These are phyloP conservation scores for Hypoxylon perforatum DNA, from an alignment of 495 filamentous ascomycete species.

Conservation along the genomic window DNA sequence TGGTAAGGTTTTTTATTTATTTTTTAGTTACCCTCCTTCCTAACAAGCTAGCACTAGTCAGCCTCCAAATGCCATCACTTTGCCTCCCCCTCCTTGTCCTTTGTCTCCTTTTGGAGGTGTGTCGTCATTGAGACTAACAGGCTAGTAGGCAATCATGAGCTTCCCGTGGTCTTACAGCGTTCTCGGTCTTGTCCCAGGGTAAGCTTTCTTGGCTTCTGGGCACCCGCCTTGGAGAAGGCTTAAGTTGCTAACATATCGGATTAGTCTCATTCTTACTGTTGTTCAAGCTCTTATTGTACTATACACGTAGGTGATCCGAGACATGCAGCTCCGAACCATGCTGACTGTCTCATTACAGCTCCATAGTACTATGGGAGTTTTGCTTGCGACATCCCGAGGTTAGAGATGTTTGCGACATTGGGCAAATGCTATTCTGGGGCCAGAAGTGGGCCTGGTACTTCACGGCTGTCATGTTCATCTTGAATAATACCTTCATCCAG, in stretches of 20 bases:
- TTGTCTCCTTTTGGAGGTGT: neutral
- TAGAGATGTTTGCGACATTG: constrained; percentile 90
- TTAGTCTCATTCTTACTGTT: constrained; percentile 77
- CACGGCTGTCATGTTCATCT: constrained; percentile 86
- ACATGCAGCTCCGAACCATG: neutral
- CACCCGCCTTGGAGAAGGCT: constrained; percentile 5
- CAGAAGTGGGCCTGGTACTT: constrained; percentile 82
- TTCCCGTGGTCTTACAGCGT: constrained; percentile 91
- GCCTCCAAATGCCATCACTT: neutral
- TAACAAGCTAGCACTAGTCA: neutral
- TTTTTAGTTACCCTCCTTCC: neutral
- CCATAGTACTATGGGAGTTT: constrained; percentile 86
- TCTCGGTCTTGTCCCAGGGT: constrained; percentile 85
- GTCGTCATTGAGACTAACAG: constrained; percentile 22
- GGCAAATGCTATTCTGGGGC: constrained; percentile 86
- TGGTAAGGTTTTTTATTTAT: constrained; percentile 64
- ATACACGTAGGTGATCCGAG: constrained; percentile 67
- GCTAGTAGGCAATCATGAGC: constrained; percentile 80
- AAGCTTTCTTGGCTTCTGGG: constrained; percentile 35
- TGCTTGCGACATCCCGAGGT: constrained; percentile 88
- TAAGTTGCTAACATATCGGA: constrained; percentile 19
- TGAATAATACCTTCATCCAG: constrained; percentile 92
- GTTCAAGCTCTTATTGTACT: constrained; percentile 78
- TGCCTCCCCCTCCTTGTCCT: neutral
- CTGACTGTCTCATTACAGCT: constrained; percentile 48